Evolutionary conservation across 1,139 yeast genomes (phyloP).

Genomic region (Lodderomyces beijingensis): DNA sequence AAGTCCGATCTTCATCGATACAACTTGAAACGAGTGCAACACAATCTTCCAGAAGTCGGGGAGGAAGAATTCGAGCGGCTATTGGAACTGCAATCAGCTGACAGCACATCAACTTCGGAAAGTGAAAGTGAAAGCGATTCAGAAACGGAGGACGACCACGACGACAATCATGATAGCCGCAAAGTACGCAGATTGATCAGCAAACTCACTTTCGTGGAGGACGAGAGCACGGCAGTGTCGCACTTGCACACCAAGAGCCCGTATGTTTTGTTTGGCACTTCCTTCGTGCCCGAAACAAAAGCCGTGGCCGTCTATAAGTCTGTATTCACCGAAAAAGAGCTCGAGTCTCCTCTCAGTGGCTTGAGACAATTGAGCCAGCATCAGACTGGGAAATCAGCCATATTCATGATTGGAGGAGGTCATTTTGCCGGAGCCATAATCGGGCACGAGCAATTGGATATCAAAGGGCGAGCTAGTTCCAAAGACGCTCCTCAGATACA

Average conservation of each 20-base stretch:
- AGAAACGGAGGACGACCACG: neutral
- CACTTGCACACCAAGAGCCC: conserved; percentile 66
- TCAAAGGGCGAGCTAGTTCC: conserved; percentile 50
- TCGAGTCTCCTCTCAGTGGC: conserved; percentile 38
- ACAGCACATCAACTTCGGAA: conserved; percentile 57
- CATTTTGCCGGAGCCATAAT: conserved; percentile 96
- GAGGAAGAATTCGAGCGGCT: conserved; percentile 59
- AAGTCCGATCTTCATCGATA: conserved; percentile 58
- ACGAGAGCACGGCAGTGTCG: conserved; percentile 37
- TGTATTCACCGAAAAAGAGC: conserved; percentile 41
- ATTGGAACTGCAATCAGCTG: conserved; percentile 48
- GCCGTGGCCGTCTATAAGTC: conserved; percentile 71
- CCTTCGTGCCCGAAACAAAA: conserved; percentile 36
- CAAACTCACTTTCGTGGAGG: conserved; percentile 19
- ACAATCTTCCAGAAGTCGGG: conserved; percentile 43
- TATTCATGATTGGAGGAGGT: conserved; percentile 96
- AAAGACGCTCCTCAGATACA: conserved; percentile 48
- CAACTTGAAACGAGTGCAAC: conserved; percentile 53
- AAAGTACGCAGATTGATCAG: conserved; percentile 34
- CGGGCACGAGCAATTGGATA: conserved; percentile 59
- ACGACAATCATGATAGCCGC: conserved; percentile 20
- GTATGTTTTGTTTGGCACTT: conserved; percentile 50
- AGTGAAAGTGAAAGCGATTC: conserved; percentile 16
- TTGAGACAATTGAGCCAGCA: conserved; percentile 15
- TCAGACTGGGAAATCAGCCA: conserved; percentile 49